Conservation (phyloP, 1,139 yeast species). For the Yamadazyma atmosphaerica region DNA sequence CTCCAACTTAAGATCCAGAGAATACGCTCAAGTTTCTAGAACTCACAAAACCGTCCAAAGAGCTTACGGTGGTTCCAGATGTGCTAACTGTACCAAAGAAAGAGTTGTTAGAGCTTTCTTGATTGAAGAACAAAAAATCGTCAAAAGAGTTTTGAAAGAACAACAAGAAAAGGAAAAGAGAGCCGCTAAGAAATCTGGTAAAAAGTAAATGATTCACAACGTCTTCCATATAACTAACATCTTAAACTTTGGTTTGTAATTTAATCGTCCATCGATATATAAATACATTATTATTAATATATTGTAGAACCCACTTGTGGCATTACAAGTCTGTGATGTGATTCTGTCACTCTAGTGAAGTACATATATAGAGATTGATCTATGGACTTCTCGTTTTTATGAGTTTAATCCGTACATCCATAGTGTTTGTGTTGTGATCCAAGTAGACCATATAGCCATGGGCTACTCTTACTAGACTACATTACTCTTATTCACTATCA, state of each 20-base stretch:
- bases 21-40: conserved; percentile 92
- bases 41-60: conserved; percentile 98
- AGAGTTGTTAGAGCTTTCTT: conserved; percentile 99
- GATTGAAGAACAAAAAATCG: conserved; percentile 99
- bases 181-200: conserved; percentile 47
- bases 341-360: too few relatives aligned
- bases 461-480: too few relatives aligned
- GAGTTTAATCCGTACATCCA: too few relatives aligned
- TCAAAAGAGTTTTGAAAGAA: conserved; percentile 97
- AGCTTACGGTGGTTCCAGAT: conserved; percentile 99
- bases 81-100: conserved; percentile 98
- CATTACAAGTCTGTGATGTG: neutral
- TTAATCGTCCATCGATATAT: conserved; percentile 13
- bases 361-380: too few relatives aligned
- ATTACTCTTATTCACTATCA: too few relatives aligned
- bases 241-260: conserved; percentile 2
- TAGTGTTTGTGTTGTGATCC: too few relatives aligned
- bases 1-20: conserved; percentile 95
- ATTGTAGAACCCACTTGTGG: conserved; percentile 5
- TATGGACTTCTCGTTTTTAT: too few relatives aligned
- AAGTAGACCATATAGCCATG: too few relatives aligned
- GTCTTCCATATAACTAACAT: conserved; percentile 2
- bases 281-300: conserved; percentile 6
- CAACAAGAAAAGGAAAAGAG: conserved; percentile 83
- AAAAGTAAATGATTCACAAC: conserved; percentile 28